Base-by-base conservation (phyloP, 2,329 filamentous ascomycete genomes). In the Lasiodiplodia gonubiensis region DNA sequence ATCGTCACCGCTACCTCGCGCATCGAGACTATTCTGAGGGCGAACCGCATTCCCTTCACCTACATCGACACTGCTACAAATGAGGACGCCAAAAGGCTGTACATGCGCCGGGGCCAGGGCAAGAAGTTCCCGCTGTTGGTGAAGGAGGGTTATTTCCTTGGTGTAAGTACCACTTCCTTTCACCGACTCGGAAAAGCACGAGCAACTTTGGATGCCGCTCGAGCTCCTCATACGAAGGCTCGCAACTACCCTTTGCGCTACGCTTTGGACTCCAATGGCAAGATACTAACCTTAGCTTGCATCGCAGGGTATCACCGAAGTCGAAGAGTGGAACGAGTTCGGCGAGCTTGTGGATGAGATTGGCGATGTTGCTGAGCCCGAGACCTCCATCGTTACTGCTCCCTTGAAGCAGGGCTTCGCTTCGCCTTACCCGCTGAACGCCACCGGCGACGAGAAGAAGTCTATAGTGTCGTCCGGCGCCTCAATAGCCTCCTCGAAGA, bases 291-390 rank as follows among this genome's bases (percentile, higher is more conserved):
- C 46, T 51, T 23, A 5, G 27, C 33, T 46, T 25, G 18, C 39
- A 8, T 48, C 14, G 18, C 51, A 97, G 94, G 95, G 97, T 78
- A 86, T 97, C 60, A 91, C 94, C 70, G 90, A 98, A 80, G 89
- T 98, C 70, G 95, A 99, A 81, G 95, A 99, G 78, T 98, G 94
- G 95, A 99, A 99, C 83, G 95, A 99, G 79, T 97, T 96, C 80
- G 93, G 93, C 80, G 94, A 98, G 81, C 87, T 99, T 69, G 93
- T 93, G 79, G 88, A 94, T 80, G 91, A 94, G 74, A 88, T 98
- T 73, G 84, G 84, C 52, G 80, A 76, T 84, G 86, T 80, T 83
- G 84, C 70, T 46, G 33, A 46, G 35, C 63, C 35, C 55, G 54
- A 53, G 59, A 55, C 67, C 25, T 68, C 27, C 74, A 66, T 74